A percentile compares a stretch with the other conserved stretches of the same genome.
Evolutionary conservation across 768 basidiomycete genomes (phyloP).

Genomic region (Lactarius evosmus): DNA sequence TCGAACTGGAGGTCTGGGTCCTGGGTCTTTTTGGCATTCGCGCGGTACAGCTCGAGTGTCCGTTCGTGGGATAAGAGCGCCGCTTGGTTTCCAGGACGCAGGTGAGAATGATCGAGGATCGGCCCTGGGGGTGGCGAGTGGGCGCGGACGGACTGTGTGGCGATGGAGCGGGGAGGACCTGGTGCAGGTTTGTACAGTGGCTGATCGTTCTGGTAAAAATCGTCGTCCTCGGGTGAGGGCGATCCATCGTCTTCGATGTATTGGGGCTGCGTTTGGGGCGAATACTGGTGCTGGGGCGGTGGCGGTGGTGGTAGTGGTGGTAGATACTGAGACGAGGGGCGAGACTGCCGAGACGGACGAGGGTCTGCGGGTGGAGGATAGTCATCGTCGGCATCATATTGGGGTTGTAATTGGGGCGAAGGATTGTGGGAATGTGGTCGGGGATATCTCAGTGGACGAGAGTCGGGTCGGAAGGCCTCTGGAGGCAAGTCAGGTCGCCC

Average conservation of each 20-base stretch:
- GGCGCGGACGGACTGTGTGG: slow-evolving; percentile 57
- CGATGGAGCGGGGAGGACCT: slow-evolving; percentile 37
- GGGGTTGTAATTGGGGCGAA: slow-evolving; percentile 11
- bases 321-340: slow-evolving; percentile 19
- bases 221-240: slow-evolving; percentile 24
- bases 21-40: slow-evolving; percentile 98
- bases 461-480: slow-evolving; percentile 2
- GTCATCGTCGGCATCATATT: slow-evolving; percentile 19
- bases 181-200: slow-evolving; percentile 1
- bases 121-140: slow-evolving; percentile 66
- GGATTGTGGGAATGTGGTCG: slow-evolving; percentile 13
- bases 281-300: slow-evolving; percentile 12
- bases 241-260: slow-evolving; percentile 26
- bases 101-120: slow-evolving; percentile 87
- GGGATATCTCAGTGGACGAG: slow-evolving; percentile 1
- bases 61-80: slow-evolving; percentile 92
- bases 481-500: background rate
- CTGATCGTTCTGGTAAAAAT: slow-evolving; percentile 27
- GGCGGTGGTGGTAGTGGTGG: background rate
- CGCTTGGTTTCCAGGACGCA: slow-evolving; percentile 89
- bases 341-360: slow-evolving; percentile 18
- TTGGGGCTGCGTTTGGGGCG: slow-evolving; percentile 22
- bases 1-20: slow-evolving; percentile 98
- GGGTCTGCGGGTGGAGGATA: slow-evolving; percentile 6
- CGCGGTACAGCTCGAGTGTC: slow-evolving; percentile 94